Conservation (phyloP, 2,329 filamentous ascomycete species). For the Aureobasidium sp. region DNA sequence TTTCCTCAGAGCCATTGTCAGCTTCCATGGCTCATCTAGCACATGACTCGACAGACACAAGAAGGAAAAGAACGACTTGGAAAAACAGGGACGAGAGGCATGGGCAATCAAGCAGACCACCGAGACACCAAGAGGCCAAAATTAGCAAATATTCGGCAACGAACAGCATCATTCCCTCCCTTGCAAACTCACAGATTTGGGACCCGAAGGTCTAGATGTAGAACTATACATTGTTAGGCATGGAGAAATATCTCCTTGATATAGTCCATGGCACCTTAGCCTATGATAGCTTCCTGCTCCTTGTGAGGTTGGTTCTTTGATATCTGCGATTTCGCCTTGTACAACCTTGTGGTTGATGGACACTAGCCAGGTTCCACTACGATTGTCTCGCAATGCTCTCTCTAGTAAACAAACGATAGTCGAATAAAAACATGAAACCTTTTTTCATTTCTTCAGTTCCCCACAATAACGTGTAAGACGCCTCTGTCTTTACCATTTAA, state of each 20-base stretch:
- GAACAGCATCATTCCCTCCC: too few relatives aligned
- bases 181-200: too few relatives aligned
- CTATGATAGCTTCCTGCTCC: slow-evolving; percentile 61
- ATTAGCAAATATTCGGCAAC: too few relatives aligned
- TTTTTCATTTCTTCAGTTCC: slow-evolving; percentile 2
- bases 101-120: too few relatives aligned
- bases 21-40: too few relatives aligned
- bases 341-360: slow-evolving; percentile 55
- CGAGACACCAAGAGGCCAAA: too few relatives aligned
- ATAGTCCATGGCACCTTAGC: slow-evolving; percentile 52
- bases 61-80: too few relatives aligned
- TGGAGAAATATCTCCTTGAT: slow-evolving; percentile 59
- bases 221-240: slow-evolving; percentile 47
- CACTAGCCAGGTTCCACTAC: slow-evolving; percentile 41
- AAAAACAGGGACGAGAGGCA: too few relatives aligned
- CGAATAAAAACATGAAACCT: neutral
- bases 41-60: too few relatives aligned
- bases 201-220: too few relatives aligned
- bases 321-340: slow-evolving; percentile 49
- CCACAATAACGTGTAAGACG: neutral
- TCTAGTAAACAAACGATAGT: neutral
- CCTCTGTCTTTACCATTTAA: neutral
- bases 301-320: slow-evolving; percentile 56
- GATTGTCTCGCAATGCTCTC: too few relatives aligned
- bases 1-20: too few relatives aligned